Percentiles rank a stretch among this genome's conserved stretches.
Conservation (phyloP, 2,329 filamentous ascomycete genomes). For the Fusarium staphyleae region DNA sequence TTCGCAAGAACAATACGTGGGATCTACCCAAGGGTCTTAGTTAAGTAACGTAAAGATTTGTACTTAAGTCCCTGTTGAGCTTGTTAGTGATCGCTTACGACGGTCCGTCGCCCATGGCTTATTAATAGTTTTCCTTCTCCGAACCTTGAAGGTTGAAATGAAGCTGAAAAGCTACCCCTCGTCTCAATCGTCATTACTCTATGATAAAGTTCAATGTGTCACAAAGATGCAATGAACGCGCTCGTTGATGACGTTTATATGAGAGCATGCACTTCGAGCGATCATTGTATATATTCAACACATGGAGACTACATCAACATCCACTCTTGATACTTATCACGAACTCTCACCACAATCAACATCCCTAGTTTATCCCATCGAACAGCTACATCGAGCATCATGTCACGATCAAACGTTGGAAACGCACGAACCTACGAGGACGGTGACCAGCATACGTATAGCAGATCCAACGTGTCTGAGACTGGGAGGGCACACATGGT, state of each 20-base stretch:
- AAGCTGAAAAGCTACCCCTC: not conserved
- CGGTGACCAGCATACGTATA: constrained; percentile 25
- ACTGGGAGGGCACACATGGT: constrained; percentile 9
- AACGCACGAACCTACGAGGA: constrained; percentile 17
- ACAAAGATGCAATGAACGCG: no score
- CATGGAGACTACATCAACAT: not conserved
- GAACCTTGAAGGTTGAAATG: not conserved
- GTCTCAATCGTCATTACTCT: not conserved
- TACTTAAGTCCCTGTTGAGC: no score
- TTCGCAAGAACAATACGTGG: no score
- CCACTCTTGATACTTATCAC: no score
- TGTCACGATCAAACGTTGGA: constrained; percentile 18
- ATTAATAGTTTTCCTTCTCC: not conserved
- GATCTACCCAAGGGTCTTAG: no score
- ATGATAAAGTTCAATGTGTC: not conserved
- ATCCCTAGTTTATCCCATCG: not conserved
- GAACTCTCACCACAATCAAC: no score
- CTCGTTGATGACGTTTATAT: not conserved
- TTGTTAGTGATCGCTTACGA: no score
- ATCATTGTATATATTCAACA: not conserved
- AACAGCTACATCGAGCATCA: constrained; percentile 7
- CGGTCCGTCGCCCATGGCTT: no score
- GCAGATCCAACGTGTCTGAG: constrained; percentile 5
- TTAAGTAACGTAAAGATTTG: no score
- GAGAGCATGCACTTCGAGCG: not conserved